Evolutionary conservation across 306 rosid genomes (phyloP), one percentile per base, ranked within the genome.

Genomic region (Acacia crassicarpa): DNA sequence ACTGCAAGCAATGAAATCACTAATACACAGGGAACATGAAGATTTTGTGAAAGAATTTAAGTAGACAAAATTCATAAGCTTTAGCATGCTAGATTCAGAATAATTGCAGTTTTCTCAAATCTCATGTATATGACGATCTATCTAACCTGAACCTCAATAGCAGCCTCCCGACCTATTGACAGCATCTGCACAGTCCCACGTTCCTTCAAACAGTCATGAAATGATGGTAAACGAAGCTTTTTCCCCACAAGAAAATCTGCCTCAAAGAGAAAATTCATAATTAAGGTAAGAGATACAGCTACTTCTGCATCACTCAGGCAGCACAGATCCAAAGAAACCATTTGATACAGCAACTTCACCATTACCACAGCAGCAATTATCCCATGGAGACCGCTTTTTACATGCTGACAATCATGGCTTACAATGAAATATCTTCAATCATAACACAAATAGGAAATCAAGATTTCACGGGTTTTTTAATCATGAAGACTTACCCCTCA

Each of bases 301-400:
- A 89, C 94, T 92, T 92, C 85, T 80, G 92, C 93, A 86, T 75
- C 85, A 88, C 81, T 85, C 88, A 90, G 83, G 92, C 33, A 90
- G 93, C 89, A 91, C 77, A 89, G 85, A 83, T 84, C 90, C 91
- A 91, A 91, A 88, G 79, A 87, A 84, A 91, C 82, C 86, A 82
- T 82, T 85, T 87, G 93, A 87, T 75, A 93, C 91, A 86, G 94
- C 93, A 90, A 91, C 97, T 85, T 93, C 93, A 92, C 88, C 89
- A 91, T 95, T 93, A 95, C 98, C 98, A 85, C 97, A 93, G 97
- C 97, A 95, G 94, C 98, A 95, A 84, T 80, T 84, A 90, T 88
- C 93, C 93, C 85, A 93, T 85, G 90, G 92, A 85, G 97, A 88
- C 89, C 81, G 92, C 91, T 92, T 93, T 95, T 85, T 89, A 93